Evolutionary conservation across 192 early-diverging fungal genomes (phyloP), one percentile per base, ranked within the genome.

Genomic region (Linnemannia elongata): DNA sequence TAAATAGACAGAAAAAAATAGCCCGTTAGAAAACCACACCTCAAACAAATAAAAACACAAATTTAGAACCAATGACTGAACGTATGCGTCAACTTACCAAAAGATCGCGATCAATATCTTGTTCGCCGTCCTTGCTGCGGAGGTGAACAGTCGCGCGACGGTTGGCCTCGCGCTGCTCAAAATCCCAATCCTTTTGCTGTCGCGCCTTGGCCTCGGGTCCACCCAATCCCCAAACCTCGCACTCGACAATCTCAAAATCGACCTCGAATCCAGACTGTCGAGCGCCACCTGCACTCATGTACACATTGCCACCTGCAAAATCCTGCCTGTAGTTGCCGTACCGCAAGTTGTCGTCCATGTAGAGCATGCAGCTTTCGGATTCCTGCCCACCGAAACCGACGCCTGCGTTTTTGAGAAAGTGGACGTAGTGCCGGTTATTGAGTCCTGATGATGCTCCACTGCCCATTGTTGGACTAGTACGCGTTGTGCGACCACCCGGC

Each of bases 201-300:
- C 77, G 71, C 24, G 79, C 81, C 55, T 84, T 83, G 24, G 89
- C 88, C 38, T 77, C 82, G 18, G 88, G 60, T n/a, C 84, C 88
- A 38, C 92, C 92, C 22, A 92, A 44, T 2, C 92, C 92, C 88
- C 91, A 91, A 0, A 91, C 92, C 41, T 93, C 91, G n/a, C 90
- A 82, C 38, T 83, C 82, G 2, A 88, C 79, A n/a, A 89, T 81
- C 44, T 93, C 91, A 85, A 91, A 86, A 0, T 73, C 66, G 38
- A 87, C 74, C 4, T 77, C 73, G 55, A 92, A 91, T 9, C 83
- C 80, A 41, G n/a, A 41, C 44, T 78, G 75, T 33, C 73, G 68
- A 71, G 72, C 38, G 13, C 77, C 69, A 9, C 79, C 49, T 24
- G 80, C 66, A 69, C 57, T 54, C 80, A 54, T 69, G 79, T 88